Evolutionary conservation across 495 filamentous ascomycete genomes (phyloP), one percentile per base, ranked within the genome.

Genomic region (Penicillium pancosmium): DNA sequence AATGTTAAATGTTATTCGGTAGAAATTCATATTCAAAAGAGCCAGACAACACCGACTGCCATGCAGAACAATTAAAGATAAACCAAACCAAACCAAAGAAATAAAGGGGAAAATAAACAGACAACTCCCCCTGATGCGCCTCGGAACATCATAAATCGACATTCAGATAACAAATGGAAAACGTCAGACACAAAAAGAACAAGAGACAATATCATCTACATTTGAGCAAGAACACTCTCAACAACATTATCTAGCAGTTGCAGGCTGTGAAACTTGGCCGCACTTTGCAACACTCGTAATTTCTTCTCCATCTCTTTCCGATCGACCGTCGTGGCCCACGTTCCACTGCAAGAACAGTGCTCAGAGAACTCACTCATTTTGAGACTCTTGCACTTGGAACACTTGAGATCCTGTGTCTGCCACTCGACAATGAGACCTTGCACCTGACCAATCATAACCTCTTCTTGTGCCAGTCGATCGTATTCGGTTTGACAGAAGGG

Each of bases 361-460:
- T 98, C 94, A 87, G 92, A 89, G 68, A 98, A 95, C 65, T 96
- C 94, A 76, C 94, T 97, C 41, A 89, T 80, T 72, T 92, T 80
- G 7, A 82, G 68, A 10, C 55, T 65, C 40, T 67, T 69, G 61
- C 81, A 84, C 57, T 83, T 84, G 48, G 70, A 73, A 61, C 94
- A 98, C 70, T 91, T 92, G 47, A 98, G 74, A 72, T 98, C 94
- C 79, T 98, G 94, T 21, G 86, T 89, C 56, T 84, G 83, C 91
- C 96, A 98, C 67, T 87, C 85, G 33, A 88, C 84, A 9, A 92
- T 79, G 61, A 88, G 68, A 46, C 82, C 84, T 62, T 96, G 86
- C 38, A 96, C 85, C 41, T 89, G 83, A 0, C 82, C 85, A 54
- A 98, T 85, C 61, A 98, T 76, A 58, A 84, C 73, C 78, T 98